Base-by-base conservation (phyloP, 805 yeast species). In the Yamadazyma sp. region DNA sequence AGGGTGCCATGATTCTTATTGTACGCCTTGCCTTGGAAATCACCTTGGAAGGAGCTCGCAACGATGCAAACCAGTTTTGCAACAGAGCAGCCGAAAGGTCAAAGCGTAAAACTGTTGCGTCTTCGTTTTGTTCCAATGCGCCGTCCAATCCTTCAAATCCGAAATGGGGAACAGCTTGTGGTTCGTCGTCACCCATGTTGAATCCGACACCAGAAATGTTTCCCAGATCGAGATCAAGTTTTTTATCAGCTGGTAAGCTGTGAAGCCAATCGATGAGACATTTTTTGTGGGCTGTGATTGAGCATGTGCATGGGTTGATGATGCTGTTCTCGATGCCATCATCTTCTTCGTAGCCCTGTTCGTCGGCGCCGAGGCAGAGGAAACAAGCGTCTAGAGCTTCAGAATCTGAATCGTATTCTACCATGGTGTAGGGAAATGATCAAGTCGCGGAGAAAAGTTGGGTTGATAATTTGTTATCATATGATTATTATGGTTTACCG, bases 191-290 rank as follows among this genome's bases (percentile, higher is more conserved):
- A 20, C 20, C 21, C 10, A 30, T 13, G 25, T 20, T n/a, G n/a
- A n/a, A n/a, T n/a, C n/a, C n/a, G n/a, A n/a, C n/a, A n/a, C n/a
- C n/a, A n/a, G n/a, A n/a, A n/a, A n/a, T n/a, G n/a, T n/a, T n/a
- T n/a, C n/a, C n/a, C n/a, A n/a, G n/a, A n/a, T n/a, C n/a, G n/a
- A n/a, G n/a, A n/a, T n/a, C n/a, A n/a, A n/a, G n/a, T n/a, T n/a
- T 30, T 20, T 60, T 59, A 19, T 60, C 56, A 7, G 52, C 34
- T 5, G 64, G 64, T 6, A 66, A 45, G 6, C 66, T 50, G 40
- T 59, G 59, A 52, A 65, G 63, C 71, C 73, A 68, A 38, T 67
- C 73, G 3, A 62, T 36, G 12, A 67, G 47, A 43, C 73, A 68
- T 35, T 59, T 63, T 16, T 61, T 51, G 49, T 68, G 73, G 14